A percentile compares a stretch with the other conserved stretches of the same genome.
These are phyloP conservation scores for Lycium ferocissimum DNA, from an alignment of 257 asterid species.

Conservation along the genomic window DNA sequence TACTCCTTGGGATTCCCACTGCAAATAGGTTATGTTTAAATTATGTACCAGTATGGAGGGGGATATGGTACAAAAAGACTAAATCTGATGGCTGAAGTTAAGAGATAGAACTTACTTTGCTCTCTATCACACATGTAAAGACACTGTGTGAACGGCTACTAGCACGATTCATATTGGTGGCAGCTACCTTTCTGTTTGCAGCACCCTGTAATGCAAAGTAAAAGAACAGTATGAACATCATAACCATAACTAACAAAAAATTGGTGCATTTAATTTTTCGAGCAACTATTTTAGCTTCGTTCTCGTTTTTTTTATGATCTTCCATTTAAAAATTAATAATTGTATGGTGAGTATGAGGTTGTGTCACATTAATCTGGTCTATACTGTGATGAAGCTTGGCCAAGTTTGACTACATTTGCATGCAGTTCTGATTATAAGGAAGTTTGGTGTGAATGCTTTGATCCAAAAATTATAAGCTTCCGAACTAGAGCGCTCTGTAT, in stretches of 20 bases:
- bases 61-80: slow-evolving; percentile 32
- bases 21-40: slow-evolving; percentile 18
- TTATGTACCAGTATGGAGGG: slow-evolving; percentile 20
- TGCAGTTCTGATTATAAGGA: neutral
- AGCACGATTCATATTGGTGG: slow-evolving; percentile 97
- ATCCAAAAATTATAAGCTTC: neutral
- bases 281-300: neutral
- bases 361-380: neutral
- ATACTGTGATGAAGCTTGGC: neutral
- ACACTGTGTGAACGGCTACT: slow-evolving; percentile 99
- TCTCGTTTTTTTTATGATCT: slow-evolving; percentile 5
- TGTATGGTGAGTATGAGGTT: neutral
- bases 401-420: slow-evolving; percentile 7
- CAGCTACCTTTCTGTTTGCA: slow-evolving; percentile 93
- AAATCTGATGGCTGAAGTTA: slow-evolving; percentile 9
- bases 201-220: slow-evolving; percentile 71
- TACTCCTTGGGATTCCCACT: slow-evolving; percentile 96
- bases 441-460: neutral
- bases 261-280: neutral
- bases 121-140: slow-evolving; percentile 89
- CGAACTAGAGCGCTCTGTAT: neutral
- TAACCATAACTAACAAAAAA: slow-evolving; percentile 23
- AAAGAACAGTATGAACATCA: slow-evolving; percentile 23
- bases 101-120: slow-evolving; percentile 65
- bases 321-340: neutral